Evolutionary conservation across 169 alveolate genomes (phyloP).

Genomic region (Prorocentrum cordatum): DNA sequence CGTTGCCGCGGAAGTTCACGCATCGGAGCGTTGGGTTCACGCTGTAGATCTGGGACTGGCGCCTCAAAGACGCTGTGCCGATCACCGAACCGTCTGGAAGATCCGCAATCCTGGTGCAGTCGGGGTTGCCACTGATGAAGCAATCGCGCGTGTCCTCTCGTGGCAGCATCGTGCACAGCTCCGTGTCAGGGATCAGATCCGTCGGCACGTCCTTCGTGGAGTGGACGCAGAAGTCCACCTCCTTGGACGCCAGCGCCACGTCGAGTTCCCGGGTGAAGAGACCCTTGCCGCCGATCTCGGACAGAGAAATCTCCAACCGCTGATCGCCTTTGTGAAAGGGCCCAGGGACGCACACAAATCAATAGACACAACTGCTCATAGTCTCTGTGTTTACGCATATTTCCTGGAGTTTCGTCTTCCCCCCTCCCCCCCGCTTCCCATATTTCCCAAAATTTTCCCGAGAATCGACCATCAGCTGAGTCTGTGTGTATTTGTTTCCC

Average conservation of each 20-base stretch:
- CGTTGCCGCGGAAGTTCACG: slow-evolving; percentile 74
- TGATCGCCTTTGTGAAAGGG: too few relatives aligned
- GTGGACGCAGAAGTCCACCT: slow-evolving; percentile 73
- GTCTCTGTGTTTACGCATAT: too few relatives aligned
- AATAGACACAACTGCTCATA: too few relatives aligned
- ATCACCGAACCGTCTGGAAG: slow-evolving; percentile 1
- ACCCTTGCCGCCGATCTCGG: slow-evolving; percentile 75
- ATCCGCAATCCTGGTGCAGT: slow-evolving; percentile 23
- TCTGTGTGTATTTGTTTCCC: too few relatives aligned
- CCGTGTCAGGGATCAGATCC: slow-evolving; percentile 60
- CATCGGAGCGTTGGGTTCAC: slow-evolving; percentile 10
- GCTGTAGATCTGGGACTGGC: slow-evolving; percentile 47
- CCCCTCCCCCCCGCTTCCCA: too few relatives aligned
- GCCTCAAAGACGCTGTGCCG: slow-evolving; percentile 71
- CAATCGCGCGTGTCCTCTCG: slow-evolving; percentile 63
- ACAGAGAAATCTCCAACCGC: slow-evolving; percentile 71
- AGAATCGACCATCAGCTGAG: too few relatives aligned
- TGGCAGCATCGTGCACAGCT: slow-evolving; percentile 60
- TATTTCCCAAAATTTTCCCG: too few relatives aligned
- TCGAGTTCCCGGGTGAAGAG: slow-evolving; percentile 74
- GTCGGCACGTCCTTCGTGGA: slow-evolving; percentile 71
- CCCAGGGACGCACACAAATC: too few relatives aligned
- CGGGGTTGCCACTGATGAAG: slow-evolving; percentile 59
- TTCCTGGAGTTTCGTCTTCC: too few relatives aligned
- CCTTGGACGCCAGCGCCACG: slow-evolving; percentile 70